These are phyloP conservation scores for Lanmaoa pseudosensibilis DNA, from an alignment of 768 basidiomycete species.

Conservation along the genomic window DNA sequence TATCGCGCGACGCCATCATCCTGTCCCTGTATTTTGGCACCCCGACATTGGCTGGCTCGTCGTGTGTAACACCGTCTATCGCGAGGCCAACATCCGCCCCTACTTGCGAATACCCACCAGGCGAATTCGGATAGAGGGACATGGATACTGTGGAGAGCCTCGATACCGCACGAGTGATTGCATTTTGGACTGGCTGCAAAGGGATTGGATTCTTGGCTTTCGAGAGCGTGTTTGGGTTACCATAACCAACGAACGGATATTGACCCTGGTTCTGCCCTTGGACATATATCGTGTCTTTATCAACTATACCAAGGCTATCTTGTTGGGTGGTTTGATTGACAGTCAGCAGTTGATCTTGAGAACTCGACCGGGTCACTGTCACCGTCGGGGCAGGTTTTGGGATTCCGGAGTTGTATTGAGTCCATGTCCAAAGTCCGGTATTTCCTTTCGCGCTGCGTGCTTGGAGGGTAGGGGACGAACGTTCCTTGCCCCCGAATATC, in stretches of 20 bases:
- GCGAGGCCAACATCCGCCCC: conserved; percentile 35
- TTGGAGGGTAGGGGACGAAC: conserved; percentile 39
- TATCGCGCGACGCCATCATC: conserved; percentile 16
- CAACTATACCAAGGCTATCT: conserved; percentile 4
- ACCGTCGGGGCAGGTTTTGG: conserved; percentile 27
- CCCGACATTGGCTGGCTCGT: conserved; percentile 40
- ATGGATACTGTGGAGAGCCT: conserved; percentile 44
- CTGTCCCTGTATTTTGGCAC: conserved; percentile 37
- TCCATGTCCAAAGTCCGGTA: conserved; percentile 55
- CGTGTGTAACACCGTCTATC: conserved; percentile 40
- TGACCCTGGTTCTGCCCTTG: conserved; percentile 14
- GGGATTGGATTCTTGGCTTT: conserved; percentile 30
- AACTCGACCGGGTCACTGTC: conserved; percentile 26
- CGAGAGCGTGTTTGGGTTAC: conserved; percentile 21
- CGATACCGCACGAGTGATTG: conserved; percentile 41
- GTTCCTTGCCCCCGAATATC: conserved; percentile 75
- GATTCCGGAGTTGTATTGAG: conserved; percentile 48
- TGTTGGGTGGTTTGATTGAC: conserved; percentile 10
- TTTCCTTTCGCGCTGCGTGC: conserved; percentile 38
- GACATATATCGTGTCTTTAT: conserved; percentile 12
- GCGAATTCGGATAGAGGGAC: conserved; percentile 49
- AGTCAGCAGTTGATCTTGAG: conserved; percentile 13
- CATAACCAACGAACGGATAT: conserved; percentile 28
- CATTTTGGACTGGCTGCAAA: conserved; percentile 43
- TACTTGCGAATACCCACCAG: conserved; percentile 29